Evolutionary conservation across 192 early-diverging fungal species (phyloP), one percentile per base, ranked within the genome.

Genomic region (Kickxella alabastrina): DNA sequence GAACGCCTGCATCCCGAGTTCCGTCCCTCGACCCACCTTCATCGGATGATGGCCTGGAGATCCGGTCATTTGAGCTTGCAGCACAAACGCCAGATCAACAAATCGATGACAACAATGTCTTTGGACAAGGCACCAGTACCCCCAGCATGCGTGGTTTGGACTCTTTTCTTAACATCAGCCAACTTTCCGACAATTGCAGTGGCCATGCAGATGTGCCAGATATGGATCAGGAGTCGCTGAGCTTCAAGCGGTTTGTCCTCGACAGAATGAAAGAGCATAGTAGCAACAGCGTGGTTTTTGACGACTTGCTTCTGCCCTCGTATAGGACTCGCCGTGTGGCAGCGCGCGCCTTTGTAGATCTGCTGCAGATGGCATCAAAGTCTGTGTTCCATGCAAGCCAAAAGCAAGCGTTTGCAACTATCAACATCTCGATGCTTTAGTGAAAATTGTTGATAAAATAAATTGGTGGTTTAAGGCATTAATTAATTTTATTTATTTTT

Each of bases 341-440:
- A 10, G 63, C 70, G 6, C 50, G 70, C 10, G 70, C 70, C 3
- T 74, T 74, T 35, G 42, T 61, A 12, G 70, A 74, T 35, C 18
- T 66, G 22, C 47, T 74, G 10, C 63, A 74, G 28, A 51, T 66
- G 63, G 70, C 63, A 12, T 38, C 63, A 4, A 42, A 34, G 23
- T 66, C 70, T 1, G 59, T 55, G 21, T 59, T 74, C 25, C 17
- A 15, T n/a, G 63, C 66, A 12, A 12, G 12, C 10, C 70, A 74
- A 41, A 17, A 36, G 6, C 15, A 19, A 6, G 45, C 58, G 22
- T 51, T 43, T 44, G 23, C 45, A 5, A 17, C 27, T 19, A 64
- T 64, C 40, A 45, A 17, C 51, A 62, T 62, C 27, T 43, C 38
- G 4, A 29, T n/a, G n/a, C n/a, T n/a, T n/a, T n/a, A n/a, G n/a